A percentile compares a stretch with the other conserved stretches of the same genome.
phyloP scores from a whole-genome alignment of 2,329 filamentous ascomycete species.

The Camptophora hylomeconis region DNA sequence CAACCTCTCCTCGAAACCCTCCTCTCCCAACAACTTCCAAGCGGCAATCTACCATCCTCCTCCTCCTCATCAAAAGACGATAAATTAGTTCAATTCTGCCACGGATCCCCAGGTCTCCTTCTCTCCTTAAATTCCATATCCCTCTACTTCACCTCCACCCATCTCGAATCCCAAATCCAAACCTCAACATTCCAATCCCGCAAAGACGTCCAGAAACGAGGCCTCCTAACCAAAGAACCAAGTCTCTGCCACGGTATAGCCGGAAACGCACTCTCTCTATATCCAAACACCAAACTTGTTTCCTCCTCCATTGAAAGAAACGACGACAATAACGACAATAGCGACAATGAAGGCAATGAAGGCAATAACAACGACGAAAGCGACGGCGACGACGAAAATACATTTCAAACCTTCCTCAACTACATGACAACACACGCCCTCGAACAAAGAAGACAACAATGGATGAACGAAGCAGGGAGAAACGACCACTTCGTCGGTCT shows the following conservation, averaged over 20 bases:
- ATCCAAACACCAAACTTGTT: too few species aligned
- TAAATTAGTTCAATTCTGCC: conserved; percentile 50
- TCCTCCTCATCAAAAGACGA: conserved; percentile 22
- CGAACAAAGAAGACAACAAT: conserved; percentile 15
- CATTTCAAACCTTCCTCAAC: conserved; percentile 12
- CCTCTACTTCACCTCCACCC: conserved; percentile 32
- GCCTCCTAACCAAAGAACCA: conserved; percentile 50
- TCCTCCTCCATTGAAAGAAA: too few species aligned
- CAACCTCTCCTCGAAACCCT: conserved; percentile 41
- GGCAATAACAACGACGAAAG: too few species aligned
- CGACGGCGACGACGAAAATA: conserved; percentile 5
- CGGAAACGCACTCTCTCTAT: conserved; percentile 45
- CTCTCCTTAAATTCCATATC: conserved; percentile 44
- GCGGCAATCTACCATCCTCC: conserved; percentile 51
- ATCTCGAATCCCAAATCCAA: conserved; percentile 9
- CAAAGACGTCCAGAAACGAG: conserved; percentile 42
- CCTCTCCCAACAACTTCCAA: conserved; percentile 45
- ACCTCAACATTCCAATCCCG: conserved; percentile 21
- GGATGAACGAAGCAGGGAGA: conserved; percentile 28
- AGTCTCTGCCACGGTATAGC: conserved; percentile 54
- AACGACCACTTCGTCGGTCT: conserved; percentile 37
- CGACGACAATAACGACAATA: too few species aligned
- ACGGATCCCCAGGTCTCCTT: conserved; percentile 52
- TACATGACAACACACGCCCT: conserved; percentile 10
- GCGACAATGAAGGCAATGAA: too few species aligned